A percentile compares a stretch with the other conserved stretches of the same genome.
Evolutionary conservation across 352 stramenopile genomes (phyloP).

Genomic region (Pseudoperonospora humuli): DNA sequence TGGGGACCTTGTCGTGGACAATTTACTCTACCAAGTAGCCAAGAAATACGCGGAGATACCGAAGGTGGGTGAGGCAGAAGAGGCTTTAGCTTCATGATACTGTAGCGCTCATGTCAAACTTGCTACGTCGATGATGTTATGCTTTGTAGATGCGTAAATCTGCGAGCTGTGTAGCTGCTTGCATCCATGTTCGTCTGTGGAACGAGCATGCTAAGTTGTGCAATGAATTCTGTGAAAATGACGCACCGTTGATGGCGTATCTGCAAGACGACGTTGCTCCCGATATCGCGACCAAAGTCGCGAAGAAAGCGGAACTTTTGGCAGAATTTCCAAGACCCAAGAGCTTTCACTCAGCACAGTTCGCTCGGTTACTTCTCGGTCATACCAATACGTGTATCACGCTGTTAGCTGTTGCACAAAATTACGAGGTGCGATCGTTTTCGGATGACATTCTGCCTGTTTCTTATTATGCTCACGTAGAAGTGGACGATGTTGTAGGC

Average conservation of each 20-base stretch:
- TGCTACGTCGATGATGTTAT: slow-evolving; percentile 1
- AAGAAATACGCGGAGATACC: slow-evolving; percentile 64
- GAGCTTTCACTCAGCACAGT: slow-evolving; percentile 33
- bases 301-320: slow-evolving; percentile 7
- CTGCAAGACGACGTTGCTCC: background rate
- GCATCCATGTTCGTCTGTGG: slow-evolving; percentile 51
- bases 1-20: slow-evolving; percentile 59
- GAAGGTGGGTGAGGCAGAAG: slow-evolving; percentile 13
- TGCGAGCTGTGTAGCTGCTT: slow-evolving; percentile 33
- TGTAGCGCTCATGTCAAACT: background rate
- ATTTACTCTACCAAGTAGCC: slow-evolving; percentile 72
- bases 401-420: slow-evolving; percentile 23
- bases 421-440: slow-evolving; percentile 24
- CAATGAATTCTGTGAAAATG: slow-evolving; percentile 4
- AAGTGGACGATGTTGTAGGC: slow-evolving; percentile 14
- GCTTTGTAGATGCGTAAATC: slow-evolving; percentile 15
- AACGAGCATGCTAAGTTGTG: slow-evolving; percentile 22
- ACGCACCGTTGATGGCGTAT: slow-evolving; percentile 5
- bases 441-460: background rate
- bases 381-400: slow-evolving; percentile 32
- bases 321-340: slow-evolving; percentile 38
- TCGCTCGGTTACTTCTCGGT: slow-evolving; percentile 41
- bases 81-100: background rate
- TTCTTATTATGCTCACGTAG: slow-evolving; percentile 2
- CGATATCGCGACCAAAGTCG: slow-evolving; percentile 1